Conservation (phyloP, 805 yeast species). For the Candida endomychidarum region DNA sequence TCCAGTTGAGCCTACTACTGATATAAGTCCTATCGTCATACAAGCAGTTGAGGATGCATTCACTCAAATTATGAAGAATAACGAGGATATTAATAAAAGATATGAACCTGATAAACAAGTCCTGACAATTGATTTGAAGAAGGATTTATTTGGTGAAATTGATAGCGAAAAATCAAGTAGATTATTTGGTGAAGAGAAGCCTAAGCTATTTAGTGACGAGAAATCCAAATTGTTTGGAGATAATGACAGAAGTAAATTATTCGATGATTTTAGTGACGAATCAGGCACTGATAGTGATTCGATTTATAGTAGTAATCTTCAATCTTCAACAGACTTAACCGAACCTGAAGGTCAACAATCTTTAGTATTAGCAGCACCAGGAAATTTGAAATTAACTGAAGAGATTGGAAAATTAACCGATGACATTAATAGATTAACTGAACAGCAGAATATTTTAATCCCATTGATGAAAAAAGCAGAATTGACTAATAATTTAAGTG, state of each 20-base stretch:
- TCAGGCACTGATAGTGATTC: conserved; percentile 36
- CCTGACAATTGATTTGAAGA: conserved; percentile 14
- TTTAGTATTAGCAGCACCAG: conserved; percentile 58
- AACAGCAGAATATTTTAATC: conserved; percentile 63
- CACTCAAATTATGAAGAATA: conserved; percentile 49
- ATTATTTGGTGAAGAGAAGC: background rate
- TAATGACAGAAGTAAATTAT: conserved; percentile 22
- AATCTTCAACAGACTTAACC: background rate
- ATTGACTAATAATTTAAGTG: conserved; percentile 71
- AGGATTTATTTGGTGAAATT: conserved; percentile 30
- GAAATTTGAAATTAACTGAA: conserved; percentile 62
- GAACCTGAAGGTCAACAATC: conserved; percentile 13
- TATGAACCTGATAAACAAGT: conserved; percentile 8
- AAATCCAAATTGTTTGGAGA: conserved; percentile 9
- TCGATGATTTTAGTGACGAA: conserved; percentile 37
- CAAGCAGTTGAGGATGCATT: conserved; percentile 70
- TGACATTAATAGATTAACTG: conserved; percentile 57
- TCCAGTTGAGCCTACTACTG: background rate
- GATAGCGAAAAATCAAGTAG: background rate
- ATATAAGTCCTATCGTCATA: conserved; percentile 35
- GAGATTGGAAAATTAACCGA: conserved; percentile 59
- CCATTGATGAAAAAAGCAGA: conserved; percentile 80
- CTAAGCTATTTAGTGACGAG: too few species aligned
- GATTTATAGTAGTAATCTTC: conserved; percentile 20
- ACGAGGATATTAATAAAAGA: conserved; percentile 8